Evolutionary conservation across 2,329 filamentous ascomycete species (phyloP).

Genomic region (Aureobasidium melanogenum): DNA sequence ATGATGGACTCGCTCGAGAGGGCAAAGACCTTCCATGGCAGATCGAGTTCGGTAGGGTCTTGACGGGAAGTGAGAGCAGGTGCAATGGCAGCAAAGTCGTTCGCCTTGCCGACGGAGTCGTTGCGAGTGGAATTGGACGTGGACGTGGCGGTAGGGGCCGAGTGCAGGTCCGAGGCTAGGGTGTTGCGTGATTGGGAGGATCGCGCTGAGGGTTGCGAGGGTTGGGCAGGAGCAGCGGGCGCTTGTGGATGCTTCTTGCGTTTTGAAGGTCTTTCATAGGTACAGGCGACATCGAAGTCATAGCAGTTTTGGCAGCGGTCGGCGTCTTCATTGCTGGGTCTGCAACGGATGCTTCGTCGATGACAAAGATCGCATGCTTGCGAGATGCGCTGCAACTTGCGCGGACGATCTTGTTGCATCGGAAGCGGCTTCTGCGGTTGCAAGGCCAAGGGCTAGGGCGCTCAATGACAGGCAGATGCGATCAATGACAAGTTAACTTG

Average conservation of each 20-base stretch:
- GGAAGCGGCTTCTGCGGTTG: neutral
- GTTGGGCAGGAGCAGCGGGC: neutral
- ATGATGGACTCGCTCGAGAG: conserved; percentile 33
- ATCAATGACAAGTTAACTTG: neutral
- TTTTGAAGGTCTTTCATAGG: conserved; percentile 37
- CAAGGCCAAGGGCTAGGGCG: neutral
- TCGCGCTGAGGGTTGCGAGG: neutral
- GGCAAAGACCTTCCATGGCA: conserved; percentile 34
- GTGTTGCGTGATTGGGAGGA: neutral
- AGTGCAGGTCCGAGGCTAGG: neutral
- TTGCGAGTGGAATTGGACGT: neutral
- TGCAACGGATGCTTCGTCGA: conserved; percentile 38
- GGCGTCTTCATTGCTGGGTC: conserved; percentile 27
- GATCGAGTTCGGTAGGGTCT: conserved; percentile 18
- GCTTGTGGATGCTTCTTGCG: conserved; percentile 18
- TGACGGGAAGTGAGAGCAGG: neutral
- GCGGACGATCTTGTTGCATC: conserved; percentile 23
- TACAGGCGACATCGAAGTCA: conserved; percentile 43
- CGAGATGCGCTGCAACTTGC: conserved; percentile 28
- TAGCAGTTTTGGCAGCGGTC: conserved; percentile 41
- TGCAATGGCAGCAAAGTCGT: neutral
- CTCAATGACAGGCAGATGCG: no score
- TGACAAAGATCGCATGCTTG: conserved; percentile 43
- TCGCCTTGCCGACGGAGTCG: conserved; percentile 1
- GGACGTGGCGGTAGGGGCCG: neutral